These are phyloP conservation scores for Friedmanniomyces endolithicus DNA, from an alignment of 495 filamentous ascomycete genomes.

Conservation along the genomic window DNA sequence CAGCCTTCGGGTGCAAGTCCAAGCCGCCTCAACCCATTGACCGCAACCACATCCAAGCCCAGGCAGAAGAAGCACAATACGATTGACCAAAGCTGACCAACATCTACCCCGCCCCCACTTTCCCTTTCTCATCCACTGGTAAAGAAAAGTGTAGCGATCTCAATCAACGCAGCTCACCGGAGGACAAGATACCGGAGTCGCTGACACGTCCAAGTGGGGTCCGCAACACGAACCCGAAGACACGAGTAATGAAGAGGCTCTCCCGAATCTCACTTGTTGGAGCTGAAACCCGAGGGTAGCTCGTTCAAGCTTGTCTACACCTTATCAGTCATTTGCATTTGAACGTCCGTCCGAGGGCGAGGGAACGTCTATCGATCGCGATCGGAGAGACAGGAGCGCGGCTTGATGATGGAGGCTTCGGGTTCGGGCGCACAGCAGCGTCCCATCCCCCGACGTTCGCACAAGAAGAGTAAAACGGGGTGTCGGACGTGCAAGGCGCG, in stretches of 20 bases:
- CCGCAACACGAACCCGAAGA: conserved; percentile 2
- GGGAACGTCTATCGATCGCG: background rate
- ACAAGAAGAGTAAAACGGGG: conserved; percentile 12
- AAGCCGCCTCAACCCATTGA: background rate
- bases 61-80: too few species aligned
- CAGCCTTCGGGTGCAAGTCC: background rate
- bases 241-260: background rate
- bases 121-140: background rate
- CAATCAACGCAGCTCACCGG: background rate
- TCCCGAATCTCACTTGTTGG: too few species aligned
- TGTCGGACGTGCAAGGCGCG: conserved; percentile 8
- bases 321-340: too few species aligned
- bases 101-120: background rate
- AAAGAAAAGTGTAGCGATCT: too few species aligned
- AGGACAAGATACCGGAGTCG: background rate
- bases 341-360: too few species aligned
- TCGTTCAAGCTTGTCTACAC: too few species aligned
- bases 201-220: background rate
- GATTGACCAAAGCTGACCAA: background rate
- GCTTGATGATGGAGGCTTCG: background rate
- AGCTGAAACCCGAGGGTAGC: too few species aligned
- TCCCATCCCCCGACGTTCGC: conserved; percentile 2
- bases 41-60: too few species aligned
- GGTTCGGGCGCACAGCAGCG: background rate
- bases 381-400: background rate